Conservation (phyloP, 2,329 filamentous ascomycete species). For the Diaporthe australafricana region DNA sequence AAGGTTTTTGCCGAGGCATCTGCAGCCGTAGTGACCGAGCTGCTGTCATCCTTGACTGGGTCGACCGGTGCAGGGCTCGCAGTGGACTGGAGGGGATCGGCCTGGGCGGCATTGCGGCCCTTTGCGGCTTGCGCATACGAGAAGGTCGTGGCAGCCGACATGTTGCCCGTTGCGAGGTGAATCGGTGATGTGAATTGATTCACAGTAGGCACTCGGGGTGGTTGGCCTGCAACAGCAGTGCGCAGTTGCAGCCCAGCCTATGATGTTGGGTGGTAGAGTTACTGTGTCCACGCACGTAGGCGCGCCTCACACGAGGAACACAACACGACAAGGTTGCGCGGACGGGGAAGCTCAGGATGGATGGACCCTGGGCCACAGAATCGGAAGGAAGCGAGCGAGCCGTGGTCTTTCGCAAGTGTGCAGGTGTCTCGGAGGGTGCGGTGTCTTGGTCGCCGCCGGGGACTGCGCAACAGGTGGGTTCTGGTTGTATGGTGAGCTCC, state of each 20-base stretch:
- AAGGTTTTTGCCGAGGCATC: conserved; percentile 50
- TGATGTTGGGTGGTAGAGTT: conserved; percentile 22
- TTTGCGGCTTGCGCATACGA: conserved; percentile 97
- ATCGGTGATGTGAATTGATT: conserved; percentile 23
- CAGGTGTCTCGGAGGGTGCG: conserved; percentile 25
- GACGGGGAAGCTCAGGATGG: conserved; percentile 20
- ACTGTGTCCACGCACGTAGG: conserved; percentile 35
- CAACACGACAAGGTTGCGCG: conserved; percentile 31
- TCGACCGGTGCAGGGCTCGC: conserved; percentile 48
- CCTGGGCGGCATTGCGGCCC: conserved; percentile 67
- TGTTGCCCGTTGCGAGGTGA: conserved; percentile 42
- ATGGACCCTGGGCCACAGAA: conserved; percentile 26
- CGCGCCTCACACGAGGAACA: conserved; percentile 33
- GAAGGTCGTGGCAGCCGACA: conserved; percentile 74
- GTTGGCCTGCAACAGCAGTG: conserved; percentile 32
- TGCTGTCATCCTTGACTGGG: conserved; percentile 49
- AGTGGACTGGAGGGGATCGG: conserved; percentile 48
- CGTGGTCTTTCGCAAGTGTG: conserved; percentile 1
- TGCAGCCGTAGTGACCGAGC: conserved; percentile 49
- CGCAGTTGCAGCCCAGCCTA: conserved; percentile 34
- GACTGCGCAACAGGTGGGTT: conserved; percentile 6
- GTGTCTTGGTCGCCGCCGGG: conserved; percentile 6
- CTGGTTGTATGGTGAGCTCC: conserved; percentile 26
- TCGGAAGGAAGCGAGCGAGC: background rate
- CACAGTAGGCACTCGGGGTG: conserved; percentile 26